Conservation (phyloP, 805 yeast species). For the Helenozyma baotianmanensis region DNA sequence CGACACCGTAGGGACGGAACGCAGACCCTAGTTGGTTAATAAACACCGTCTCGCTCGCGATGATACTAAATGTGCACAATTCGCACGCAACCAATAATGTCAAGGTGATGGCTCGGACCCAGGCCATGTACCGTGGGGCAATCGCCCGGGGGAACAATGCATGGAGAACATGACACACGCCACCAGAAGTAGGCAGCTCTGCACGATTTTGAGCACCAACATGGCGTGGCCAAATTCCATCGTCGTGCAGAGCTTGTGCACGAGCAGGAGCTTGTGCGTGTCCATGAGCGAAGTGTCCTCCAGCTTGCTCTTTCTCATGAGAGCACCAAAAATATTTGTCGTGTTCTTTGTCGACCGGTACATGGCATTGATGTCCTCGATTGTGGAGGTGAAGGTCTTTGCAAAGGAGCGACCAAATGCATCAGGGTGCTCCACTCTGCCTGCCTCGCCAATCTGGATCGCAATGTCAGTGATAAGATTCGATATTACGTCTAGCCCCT, state of each 20-base stretch:
- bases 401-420: conserved; percentile 12
- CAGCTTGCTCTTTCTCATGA: no score
- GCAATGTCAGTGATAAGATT: conserved; percentile 50
- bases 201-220: conserved; percentile 5
- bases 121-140: conserved; percentile 1
- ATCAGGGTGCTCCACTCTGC: conserved; percentile 34
- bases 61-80: conserved; percentile 7
- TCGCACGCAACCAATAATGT: conserved; percentile 8
- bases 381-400: conserved; percentile 6
- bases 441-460: conserved; percentile 37
- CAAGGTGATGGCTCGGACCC: conserved; percentile 1
- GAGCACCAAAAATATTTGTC: no score
- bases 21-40: conserved; percentile 6
- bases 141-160: conserved; percentile 1
- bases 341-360: conserved; percentile 6
- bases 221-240: conserved; percentile 7
- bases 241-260: conserved; percentile 9
- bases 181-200: conserved; percentile 1
- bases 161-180: conserved; percentile 1
- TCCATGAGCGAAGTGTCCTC: conserved; percentile 6
- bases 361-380: conserved; percentile 9
- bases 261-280: conserved; percentile 8
- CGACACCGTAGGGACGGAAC: conserved; percentile 8
- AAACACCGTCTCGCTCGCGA: conserved; percentile 6
- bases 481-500: conserved; percentile 45